A percentile compares a stretch with the other conserved stretches of the same genome.
Evolutionary conservation across 768 basidiomycete genomes (phyloP).

Genomic region (Pleurotus citrinopileatus): DNA sequence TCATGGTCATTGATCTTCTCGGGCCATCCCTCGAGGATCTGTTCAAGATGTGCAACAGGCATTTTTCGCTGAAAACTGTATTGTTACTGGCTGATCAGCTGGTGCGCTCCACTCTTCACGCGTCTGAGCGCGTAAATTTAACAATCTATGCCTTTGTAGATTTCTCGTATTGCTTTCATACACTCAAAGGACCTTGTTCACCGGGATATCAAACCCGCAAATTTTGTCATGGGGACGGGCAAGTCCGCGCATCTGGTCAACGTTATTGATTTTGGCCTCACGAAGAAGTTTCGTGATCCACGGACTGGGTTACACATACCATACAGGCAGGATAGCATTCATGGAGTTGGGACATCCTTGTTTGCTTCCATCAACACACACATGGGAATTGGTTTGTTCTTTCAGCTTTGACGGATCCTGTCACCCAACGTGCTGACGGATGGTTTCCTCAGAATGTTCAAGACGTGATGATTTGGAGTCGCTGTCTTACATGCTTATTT

Average conservation of each 20-base stretch:
- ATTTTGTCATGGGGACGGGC: conserved; percentile 91
- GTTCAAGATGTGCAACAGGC: conserved; percentile 86
- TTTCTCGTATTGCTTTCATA: conserved; percentile 95
- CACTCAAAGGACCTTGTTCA: conserved; percentile 94
- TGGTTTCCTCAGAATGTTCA: conserved; percentile 52
- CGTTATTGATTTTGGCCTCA: conserved; percentile 87
- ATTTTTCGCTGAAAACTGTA: conserved; percentile 93
- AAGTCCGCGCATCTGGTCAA: conserved; percentile 70
- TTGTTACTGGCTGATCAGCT: conserved; percentile 93
- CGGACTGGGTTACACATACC: conserved; percentile 66
- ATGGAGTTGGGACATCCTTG: conserved; percentile 76
- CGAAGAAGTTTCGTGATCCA: conserved; percentile 72
- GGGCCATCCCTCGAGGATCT: conserved; percentile 88
- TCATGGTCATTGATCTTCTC: conserved; percentile 96
- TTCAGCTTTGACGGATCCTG: conserved; percentile 6
- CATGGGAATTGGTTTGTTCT: conserved; percentile 62
- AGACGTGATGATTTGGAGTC: conserved; percentile 80
- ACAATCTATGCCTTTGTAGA: conserved; percentile 40
- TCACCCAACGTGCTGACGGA: conserved; percentile 11
- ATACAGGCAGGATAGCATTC: conserved; percentile 69
- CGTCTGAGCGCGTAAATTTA: conserved; percentile 12
- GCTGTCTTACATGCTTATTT: conserved; percentile 80
- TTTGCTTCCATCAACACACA: conserved; percentile 78
- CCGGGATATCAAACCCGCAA: conserved; percentile 97
- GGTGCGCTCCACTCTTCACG: conserved; percentile 43